Conservation (phyloP, 2,329 filamentous ascomycete genomes). For the Tympanopsis confertula region DNA sequence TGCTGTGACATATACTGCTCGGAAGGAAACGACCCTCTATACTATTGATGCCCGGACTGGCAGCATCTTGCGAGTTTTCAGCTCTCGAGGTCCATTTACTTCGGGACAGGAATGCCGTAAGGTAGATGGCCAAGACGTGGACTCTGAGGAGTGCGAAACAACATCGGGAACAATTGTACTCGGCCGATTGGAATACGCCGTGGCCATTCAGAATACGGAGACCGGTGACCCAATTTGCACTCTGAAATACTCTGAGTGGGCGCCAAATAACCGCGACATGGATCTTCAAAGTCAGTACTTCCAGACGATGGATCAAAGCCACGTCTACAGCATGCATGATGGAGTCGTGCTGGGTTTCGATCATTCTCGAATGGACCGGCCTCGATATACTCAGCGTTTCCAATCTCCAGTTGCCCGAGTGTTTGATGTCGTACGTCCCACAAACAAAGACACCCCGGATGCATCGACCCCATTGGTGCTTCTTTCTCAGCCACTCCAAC, state of each 20-base stretch:
- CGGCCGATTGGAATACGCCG: conserved; percentile 42
- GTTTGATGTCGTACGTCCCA: conserved; percentile 46
- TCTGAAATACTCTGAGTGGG: conserved; percentile 58
- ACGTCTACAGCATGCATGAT: conserved; percentile 52
- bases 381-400: conserved; percentile 34
- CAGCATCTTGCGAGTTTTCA: conserved; percentile 46
- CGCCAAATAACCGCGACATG: conserved; percentile 52
- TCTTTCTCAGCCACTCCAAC: conserved; percentile 50
- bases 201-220: conserved; percentile 49
- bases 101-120: conserved; percentile 43
- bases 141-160: conserved; percentile 45
- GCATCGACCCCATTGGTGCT: conserved; percentile 42
- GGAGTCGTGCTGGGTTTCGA: conserved; percentile 49
- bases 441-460: conserved; percentile 30
- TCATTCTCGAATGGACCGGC: conserved; percentile 18
- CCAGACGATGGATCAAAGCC: conserved; percentile 50
- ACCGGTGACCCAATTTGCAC: conserved; percentile 52
- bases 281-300: conserved; percentile 53
- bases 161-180: conserved; percentile 37
- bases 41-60: conserved; percentile 53
- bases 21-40: conserved; percentile 53
- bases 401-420: conserved; percentile 47
- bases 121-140: conserved; percentile 32
- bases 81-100: conserved; percentile 32
- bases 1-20: conserved; percentile 43